Evolutionary conservation across 2,329 filamentous ascomycete species (phyloP).

Genomic region (Fusarium sp.): DNA sequence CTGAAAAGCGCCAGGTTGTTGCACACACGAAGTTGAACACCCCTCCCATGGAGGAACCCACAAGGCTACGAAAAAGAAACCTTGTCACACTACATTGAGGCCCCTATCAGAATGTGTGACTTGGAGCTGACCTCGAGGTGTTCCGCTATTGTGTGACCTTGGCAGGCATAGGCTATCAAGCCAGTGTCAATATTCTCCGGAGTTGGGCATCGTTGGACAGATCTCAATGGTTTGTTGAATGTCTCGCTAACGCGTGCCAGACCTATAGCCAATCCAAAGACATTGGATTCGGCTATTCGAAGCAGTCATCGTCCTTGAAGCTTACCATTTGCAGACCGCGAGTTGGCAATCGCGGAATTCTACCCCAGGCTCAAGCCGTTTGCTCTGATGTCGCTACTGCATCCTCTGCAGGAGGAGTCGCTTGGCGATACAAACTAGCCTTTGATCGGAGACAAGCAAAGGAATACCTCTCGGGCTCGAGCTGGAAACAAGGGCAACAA

Average conservation of each 20-base stretch:
- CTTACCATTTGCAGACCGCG: neutral
- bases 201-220: neutral
- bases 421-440: neutral
- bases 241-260: neutral
- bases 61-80: neutral
- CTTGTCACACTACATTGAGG: constrained; percentile 6
- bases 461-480: neutral
- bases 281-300: neutral
- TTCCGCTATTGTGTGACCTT: neutral
- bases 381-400: neutral
- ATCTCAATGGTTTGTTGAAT: neutral
- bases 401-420: neutral
- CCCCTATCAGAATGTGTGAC: neutral
- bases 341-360: neutral
- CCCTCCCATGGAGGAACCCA: neutral
- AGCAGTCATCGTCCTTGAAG: neutral
- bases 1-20: neutral
- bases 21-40: neutral
- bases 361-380: neutral
- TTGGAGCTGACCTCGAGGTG: neutral
- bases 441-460: neutral
- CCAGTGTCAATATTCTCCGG: constrained; percentile 5
- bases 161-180: neutral
- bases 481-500: neutral
- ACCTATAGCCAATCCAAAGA: neutral